These are phyloP conservation scores for Delonix regia DNA, from an alignment of 306 rosid species.

Conservation along the genomic window DNA sequence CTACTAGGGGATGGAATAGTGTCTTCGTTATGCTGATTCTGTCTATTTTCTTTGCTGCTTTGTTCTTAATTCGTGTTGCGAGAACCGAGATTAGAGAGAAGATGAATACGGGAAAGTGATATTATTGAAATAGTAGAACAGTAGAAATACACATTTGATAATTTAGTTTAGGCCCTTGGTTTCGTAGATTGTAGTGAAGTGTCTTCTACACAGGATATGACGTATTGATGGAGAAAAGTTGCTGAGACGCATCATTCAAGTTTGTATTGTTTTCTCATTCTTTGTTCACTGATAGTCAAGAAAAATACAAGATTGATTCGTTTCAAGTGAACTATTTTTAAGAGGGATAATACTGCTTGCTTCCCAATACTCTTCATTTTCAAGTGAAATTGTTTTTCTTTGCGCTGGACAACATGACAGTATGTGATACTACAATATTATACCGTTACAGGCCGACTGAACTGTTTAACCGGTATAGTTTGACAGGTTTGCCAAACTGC, in stretches of 20 bases:
- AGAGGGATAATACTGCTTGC: neutral
- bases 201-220: neutral
- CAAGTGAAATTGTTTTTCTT: neutral
- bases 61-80: slow-evolving; percentile 50
- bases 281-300: slow-evolving; percentile 19
- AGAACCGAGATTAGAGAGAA: slow-evolving; percentile 52
- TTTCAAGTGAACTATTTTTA: neutral
- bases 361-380: neutral
- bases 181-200: neutral
- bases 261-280: slow-evolving; percentile 28
- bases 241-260: slow-evolving; percentile 1
- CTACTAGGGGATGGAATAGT: slow-evolving; percentile 61
- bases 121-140: slow-evolving; percentile 28
- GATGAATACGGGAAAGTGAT: slow-evolving; percentile 45
- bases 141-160: slow-evolving; percentile 31
- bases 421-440: neutral
- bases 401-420: neutral
- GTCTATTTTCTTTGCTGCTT: slow-evolving; percentile 50
- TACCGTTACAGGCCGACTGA: neutral
- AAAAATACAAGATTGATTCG: neutral
- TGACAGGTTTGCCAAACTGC: neutral
- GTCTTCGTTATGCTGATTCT: slow-evolving; percentile 60
- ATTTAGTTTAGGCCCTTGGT: slow-evolving; percentile 9
- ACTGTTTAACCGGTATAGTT: neutral
- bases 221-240: neutral